Conservation (phyloP, 305 asterid species). For the Petunia hybrid region DNA sequence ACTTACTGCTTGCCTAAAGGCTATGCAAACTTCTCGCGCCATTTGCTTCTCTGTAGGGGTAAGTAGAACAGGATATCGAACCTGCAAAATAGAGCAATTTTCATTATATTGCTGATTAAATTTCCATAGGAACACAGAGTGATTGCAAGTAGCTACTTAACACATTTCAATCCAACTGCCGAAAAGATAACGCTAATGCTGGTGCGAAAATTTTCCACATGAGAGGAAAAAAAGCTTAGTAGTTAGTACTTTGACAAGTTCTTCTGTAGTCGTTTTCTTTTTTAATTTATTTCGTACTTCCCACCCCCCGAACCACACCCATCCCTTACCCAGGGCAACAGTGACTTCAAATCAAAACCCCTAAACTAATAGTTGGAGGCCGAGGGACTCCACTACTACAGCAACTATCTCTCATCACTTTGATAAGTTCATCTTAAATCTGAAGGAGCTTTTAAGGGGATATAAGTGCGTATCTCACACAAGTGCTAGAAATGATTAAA, state of each 20-base stretch:
- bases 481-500: not conserved
- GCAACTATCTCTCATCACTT: not conserved
- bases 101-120: not conserved
- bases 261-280: not conserved
- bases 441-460: not conserved
- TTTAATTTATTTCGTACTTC: not conserved
- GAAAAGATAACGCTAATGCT: not conserved
- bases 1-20: slow-evolving; percentile 90
- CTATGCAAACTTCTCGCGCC: slow-evolving; percentile 87
- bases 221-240: slow-evolving; percentile 15
- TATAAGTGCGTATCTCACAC: slow-evolving; percentile 3
- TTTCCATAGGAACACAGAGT: not conserved
- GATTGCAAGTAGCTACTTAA: slow-evolving; percentile 17
- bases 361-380: not conserved
- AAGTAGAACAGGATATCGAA: slow-evolving; percentile 86
- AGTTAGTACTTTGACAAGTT: not conserved
- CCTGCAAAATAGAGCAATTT: slow-evolving; percentile 53
- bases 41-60: slow-evolving; percentile 87
- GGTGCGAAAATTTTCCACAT: not conserved
- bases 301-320: not conserved
- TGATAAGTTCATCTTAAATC: not conserved
- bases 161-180: slow-evolving; percentile 3
- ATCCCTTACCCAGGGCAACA: not conserved
- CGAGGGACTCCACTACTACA: not conserved
- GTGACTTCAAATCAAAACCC: not conserved